Base-by-base conservation (phyloP, 2,329 filamentous ascomycete genomes). In the Fusarium coffeatum region DNA sequence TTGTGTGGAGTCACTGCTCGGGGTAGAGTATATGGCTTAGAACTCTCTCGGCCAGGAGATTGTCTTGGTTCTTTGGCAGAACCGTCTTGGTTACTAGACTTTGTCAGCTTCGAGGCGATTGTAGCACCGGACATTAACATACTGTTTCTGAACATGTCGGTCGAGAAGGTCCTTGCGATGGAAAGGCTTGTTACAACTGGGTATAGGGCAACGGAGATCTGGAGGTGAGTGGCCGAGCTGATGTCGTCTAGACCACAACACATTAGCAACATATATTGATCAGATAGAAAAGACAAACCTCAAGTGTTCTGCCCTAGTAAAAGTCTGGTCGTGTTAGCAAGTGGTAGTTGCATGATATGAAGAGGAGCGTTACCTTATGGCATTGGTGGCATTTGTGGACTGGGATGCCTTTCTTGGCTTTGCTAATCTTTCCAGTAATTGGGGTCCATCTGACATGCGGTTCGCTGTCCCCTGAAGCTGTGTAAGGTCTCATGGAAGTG, bases 221-320 rank as follows among this genome's bases (percentile, higher is more conserved):
- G 88, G 86, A 54, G 82, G 84, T 59, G 85, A 81, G 75, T 90
- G 88, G 71, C 87, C 88, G 41, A 89, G 78, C 76, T 90, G 86
- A 76, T 90, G 88, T 56, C 88, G 86, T 73, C 88, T 89, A 60
- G 16, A 58, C 55, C 15, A 20, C 40, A 30, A 45, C 42, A n/a
- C 63, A 74, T 79, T 71, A 80, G 77, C 65, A 55, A 34, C 23
- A 9, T 41, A 61, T 57, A 28, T 42, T 15, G 25, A 47, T 56
- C 30, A 16, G 15, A 22, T 8, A 41, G 16, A 70, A 45, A 45
- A 25, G 55, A 73, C 80, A 67, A 76, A 89, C 87, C 87, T 86
- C 43, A 90, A 78, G 77, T 90, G 88, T 73, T 90, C 88, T 30
- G 88, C 88, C 73, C 88, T 82, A 15, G 87, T 89, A 66, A 90